These are phyloP conservation scores for Globisporangium canariense DNA, from an alignment of 352 stramenopile species.

Conservation along the genomic window DNA sequence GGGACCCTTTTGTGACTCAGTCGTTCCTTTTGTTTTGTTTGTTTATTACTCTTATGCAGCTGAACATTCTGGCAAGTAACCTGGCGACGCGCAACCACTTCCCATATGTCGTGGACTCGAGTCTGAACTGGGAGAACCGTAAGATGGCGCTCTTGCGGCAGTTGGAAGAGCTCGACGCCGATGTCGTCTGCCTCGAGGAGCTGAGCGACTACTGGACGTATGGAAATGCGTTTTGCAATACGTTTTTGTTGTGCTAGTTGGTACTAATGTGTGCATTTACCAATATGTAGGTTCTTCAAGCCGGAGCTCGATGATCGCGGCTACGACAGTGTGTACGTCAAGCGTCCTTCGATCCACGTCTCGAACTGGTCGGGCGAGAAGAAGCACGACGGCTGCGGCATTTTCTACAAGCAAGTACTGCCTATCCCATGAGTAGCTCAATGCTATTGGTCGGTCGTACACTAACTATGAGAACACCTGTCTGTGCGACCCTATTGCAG, in stretches of 20 bases:
- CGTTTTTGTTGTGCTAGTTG: background rate
- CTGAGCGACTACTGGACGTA: conserved; percentile 89
- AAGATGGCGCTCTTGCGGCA: conserved; percentile 76
- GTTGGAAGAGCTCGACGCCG: conserved; percentile 68
- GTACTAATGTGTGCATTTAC: background rate
- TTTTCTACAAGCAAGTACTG: conserved; percentile 78
- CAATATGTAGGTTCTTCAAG: conserved; percentile 67
- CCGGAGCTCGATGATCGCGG: conserved; percentile 61
- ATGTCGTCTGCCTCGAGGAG: conserved; percentile 84
- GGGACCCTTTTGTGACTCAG: background rate
- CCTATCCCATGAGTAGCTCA: background rate
- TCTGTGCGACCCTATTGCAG: conserved; percentile 18
- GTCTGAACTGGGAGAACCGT: conserved; percentile 81
- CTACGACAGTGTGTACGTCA: conserved; percentile 86
- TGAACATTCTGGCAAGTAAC: conserved; percentile 87
- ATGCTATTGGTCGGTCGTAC: background rate
- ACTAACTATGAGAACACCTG: background rate
- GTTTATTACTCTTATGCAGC: conserved; percentile 20
- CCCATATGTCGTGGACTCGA: conserved; percentile 79
- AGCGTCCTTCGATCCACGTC: conserved; percentile 79
- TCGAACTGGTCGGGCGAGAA: conserved; percentile 87
- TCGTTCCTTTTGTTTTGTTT: background rate
- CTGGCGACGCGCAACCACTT: conserved; percentile 83
- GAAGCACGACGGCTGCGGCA: conserved; percentile 85
- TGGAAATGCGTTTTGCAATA: conserved; percentile 13